phyloP scores from a whole-genome alignment of 2,329 filamentous ascomycete species.

The Phaeosphaeriaceae sp. region DNA sequence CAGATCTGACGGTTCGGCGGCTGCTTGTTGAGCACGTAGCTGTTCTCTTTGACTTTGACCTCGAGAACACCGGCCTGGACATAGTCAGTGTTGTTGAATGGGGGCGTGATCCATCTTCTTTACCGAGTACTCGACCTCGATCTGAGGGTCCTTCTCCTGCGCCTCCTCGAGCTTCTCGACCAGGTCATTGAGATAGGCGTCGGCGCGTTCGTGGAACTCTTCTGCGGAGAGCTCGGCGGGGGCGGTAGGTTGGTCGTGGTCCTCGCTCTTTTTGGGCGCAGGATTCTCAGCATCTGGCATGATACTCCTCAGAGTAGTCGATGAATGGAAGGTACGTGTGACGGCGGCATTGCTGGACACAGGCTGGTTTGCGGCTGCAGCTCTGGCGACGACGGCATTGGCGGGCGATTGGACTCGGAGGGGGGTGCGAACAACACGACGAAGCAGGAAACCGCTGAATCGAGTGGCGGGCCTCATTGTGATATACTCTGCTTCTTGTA shows the following conservation, averaged over 20 bases:
- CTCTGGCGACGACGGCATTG: constrained; percentile 37
- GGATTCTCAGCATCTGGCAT: constrained; percentile 56
- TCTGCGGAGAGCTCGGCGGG: constrained; percentile 71
- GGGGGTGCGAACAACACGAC: constrained; percentile 28
- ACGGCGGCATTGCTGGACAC: constrained; percentile 10
- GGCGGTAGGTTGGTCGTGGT: constrained; percentile 51
- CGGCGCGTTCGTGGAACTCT: constrained; percentile 79
- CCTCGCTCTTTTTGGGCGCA: constrained; percentile 43
- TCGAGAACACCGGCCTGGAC: constrained; percentile 85
- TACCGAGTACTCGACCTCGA: constrained; percentile 92
- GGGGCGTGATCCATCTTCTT: constrained; percentile 43
- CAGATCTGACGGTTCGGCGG: constrained; percentile 97
- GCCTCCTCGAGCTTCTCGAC: constrained; percentile 71
- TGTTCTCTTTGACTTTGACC: constrained; percentile 71
- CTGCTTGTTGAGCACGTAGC: constrained; percentile 97
- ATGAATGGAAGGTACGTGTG: constrained; percentile 35
- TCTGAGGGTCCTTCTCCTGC: constrained; percentile 74
- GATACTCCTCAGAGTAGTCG: constrained; percentile 40
- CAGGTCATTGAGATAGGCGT: constrained; percentile 73
- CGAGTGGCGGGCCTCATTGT: constrained; percentile 35
- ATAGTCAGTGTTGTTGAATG: constrained; percentile 11
- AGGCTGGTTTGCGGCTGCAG: constrained; percentile 10
- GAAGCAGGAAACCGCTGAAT: constrained; percentile 26
- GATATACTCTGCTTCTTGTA: constrained; percentile 1
- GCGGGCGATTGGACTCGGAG: constrained; percentile 26